Percentiles rank a stretch among this genome's conserved stretches.
These are phyloP conservation scores for Calonectria naviculata DNA, from an alignment of 2,329 filamentous ascomycete genomes.

Conservation along the genomic window DNA sequence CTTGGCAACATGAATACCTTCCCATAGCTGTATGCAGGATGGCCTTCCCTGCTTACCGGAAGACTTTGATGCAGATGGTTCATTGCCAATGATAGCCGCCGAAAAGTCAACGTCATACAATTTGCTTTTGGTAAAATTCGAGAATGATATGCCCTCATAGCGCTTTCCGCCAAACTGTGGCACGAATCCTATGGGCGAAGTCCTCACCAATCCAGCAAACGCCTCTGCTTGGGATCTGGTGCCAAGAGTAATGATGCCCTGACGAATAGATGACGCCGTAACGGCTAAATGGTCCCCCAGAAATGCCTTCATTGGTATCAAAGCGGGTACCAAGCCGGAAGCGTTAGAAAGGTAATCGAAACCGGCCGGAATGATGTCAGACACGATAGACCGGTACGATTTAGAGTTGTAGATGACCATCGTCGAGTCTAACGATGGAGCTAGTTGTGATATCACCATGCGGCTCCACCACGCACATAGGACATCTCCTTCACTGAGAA, in stretches of 20 bases:
- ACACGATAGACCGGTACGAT: neutral
- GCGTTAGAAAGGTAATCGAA: constrained; percentile 1
- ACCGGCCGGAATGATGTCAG: neutral
- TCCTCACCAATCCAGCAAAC: neutral
- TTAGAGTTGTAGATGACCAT: constrained; percentile 4
- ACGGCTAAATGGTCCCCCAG: neutral
- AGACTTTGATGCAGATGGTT: neutral
- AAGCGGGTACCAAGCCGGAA: neutral
- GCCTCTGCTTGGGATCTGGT: neutral
- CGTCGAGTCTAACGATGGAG: neutral
- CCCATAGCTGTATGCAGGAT: neutral
- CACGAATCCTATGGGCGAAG: neutral
- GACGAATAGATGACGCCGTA: neutral
- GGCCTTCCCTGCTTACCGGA: neutral
- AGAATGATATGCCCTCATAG: neutral
- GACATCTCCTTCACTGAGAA: neutral
- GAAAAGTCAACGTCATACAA: neutral
- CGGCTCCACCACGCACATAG: neutral
- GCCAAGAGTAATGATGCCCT: neutral
- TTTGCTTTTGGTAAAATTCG: neutral
- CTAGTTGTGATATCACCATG: neutral
- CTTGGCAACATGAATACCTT: neutral
- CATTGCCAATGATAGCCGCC: neutral
- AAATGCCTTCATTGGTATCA: neutral
- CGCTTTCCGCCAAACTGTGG: neutral